phyloP scores from a whole-genome alignment of 805 yeast genomes.

The Zygosaccharomyces lentus region DNA sequence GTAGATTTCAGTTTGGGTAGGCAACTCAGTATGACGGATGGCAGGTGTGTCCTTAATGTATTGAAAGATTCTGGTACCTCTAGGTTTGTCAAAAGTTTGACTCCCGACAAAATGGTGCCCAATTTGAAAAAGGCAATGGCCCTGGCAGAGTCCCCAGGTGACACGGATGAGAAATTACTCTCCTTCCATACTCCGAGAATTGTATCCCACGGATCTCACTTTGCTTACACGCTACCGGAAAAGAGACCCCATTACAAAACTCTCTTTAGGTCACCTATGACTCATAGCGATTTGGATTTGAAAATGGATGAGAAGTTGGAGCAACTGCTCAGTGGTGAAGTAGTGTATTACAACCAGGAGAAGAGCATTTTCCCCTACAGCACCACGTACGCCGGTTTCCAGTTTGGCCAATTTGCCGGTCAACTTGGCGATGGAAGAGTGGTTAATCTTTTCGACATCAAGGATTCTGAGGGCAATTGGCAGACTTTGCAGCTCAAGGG shows the following conservation, averaged over 20 bases:
- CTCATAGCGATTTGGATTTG: conserved; percentile 60
- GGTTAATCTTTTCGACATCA: conserved; percentile 69
- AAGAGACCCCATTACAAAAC: conserved; percentile 48
- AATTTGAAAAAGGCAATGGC: conserved; percentile 29
- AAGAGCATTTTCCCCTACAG: conserved; percentile 69
- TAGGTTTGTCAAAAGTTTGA: conserved; percentile 21
- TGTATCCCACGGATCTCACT: conserved; percentile 55
- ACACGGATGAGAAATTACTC: conserved; percentile 5
- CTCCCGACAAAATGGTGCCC: conserved; percentile 34
- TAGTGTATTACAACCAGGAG: conserved; percentile 36
- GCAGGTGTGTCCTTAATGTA: conserved; percentile 21
- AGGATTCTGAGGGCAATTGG: conserved; percentile 41
- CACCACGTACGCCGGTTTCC: conserved; percentile 93
- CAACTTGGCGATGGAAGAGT: conserved; percentile 97
- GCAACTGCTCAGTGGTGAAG: conserved; percentile 58
- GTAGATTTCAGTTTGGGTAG: too few relatives aligned
- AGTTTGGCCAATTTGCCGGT: conserved; percentile 94
- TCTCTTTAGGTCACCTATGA: conserved; percentile 54
- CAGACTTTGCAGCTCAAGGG: conserved; percentile 76
- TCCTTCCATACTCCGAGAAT: conserved; percentile 49
- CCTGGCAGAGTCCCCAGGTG: conserved; percentile 23
- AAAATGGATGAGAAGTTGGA: conserved; percentile 44
- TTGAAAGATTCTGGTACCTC: conserved; percentile 26
- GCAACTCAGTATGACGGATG: conserved; percentile 20
- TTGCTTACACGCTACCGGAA: conserved; percentile 70